These are phyloP conservation scores for Sclerospora graminicola DNA, from an alignment of 352 stramenopile genomes.

Conservation along the genomic window DNA sequence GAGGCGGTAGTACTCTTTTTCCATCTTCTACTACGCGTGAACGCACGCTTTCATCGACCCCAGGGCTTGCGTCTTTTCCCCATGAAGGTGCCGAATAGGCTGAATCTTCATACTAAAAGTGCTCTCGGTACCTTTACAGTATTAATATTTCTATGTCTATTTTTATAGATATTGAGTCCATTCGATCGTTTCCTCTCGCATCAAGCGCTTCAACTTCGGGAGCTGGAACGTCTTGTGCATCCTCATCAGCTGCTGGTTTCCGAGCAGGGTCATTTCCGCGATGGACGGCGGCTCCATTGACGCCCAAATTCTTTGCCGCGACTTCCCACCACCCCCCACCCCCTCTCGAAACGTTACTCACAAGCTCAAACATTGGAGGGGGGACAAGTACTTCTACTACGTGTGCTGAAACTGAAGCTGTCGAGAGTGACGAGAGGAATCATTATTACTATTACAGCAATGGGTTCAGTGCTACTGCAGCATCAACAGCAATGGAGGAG, in stretches of 20 bases:
- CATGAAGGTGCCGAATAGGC: conserved; percentile 11
- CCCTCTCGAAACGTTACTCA: conserved; percentile 8
- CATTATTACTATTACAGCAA: conserved; percentile 12
- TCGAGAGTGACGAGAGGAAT: neutral
- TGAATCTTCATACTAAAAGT: no score
- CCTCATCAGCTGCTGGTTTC: conserved; percentile 7
- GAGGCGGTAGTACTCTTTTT: conserved; percentile 7
- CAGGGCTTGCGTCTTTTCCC: conserved; percentile 12
- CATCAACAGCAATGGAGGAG: conserved; percentile 4
- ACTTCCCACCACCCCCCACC: conserved; percentile 7
- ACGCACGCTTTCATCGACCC: conserved; percentile 7
- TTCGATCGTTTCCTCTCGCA: conserved; percentile 10
- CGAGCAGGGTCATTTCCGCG: conserved; percentile 9
- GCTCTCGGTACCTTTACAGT: no score
- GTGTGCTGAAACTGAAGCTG: neutral
- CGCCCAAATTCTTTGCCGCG: conserved; percentile 14
- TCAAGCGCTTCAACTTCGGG: conserved; percentile 2
- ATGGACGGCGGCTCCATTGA: conserved; percentile 17
- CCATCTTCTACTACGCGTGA: conserved; percentile 4
- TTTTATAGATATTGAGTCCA: conserved; percentile 10
- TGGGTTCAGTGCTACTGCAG: conserved; percentile 3
- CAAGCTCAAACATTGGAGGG: conserved; percentile 4
- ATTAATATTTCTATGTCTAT: neutral
- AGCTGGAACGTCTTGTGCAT: conserved; percentile 1
- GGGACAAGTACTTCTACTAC: neutral